Conservation (phyloP, 2,329 filamentous ascomycete species). For the Arthroderma uncinatum region DNA sequence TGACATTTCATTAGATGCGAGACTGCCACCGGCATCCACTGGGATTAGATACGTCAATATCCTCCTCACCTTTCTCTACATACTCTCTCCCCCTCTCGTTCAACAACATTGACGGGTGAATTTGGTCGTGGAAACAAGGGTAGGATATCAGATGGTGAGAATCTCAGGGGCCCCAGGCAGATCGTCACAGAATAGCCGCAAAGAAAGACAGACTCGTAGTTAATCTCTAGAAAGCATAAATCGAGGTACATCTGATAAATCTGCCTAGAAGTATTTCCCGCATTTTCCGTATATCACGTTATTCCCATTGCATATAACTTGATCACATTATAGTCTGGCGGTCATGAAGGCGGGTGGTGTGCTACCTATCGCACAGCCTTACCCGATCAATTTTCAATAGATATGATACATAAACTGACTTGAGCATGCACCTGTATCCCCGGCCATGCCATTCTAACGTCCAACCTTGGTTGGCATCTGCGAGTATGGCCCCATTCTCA, state of each 20-base stretch:
- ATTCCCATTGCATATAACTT: not conserved
- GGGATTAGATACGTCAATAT: slow-evolving; percentile 8
- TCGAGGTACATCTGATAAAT: not conserved
- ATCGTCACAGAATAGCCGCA: not conserved
- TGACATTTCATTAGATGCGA: slow-evolving; percentile 7
- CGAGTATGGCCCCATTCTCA: not conserved
- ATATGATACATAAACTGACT: not conserved
- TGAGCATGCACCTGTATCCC: not conserved
- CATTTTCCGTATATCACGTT: not conserved
- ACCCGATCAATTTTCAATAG: not conserved
- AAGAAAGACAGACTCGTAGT: not conserved
- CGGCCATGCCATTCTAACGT: not conserved
- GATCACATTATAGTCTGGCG: not conserved
- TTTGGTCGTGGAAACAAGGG: not conserved
- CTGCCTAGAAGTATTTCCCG: not conserved
- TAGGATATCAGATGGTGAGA: not conserved
- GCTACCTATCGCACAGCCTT: not conserved
- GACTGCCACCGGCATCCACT: slow-evolving; percentile 8
- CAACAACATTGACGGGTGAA: not conserved
- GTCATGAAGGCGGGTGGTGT: not conserved
- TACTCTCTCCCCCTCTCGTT: not conserved
- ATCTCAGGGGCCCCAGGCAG: not conserved
- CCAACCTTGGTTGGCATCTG: not conserved
- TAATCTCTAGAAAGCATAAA: not conserved
- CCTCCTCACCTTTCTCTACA: not conserved